phyloP scores from a whole-genome alignment of 2,329 filamentous ascomycete species.

The Exophiala spinifera region DNA sequence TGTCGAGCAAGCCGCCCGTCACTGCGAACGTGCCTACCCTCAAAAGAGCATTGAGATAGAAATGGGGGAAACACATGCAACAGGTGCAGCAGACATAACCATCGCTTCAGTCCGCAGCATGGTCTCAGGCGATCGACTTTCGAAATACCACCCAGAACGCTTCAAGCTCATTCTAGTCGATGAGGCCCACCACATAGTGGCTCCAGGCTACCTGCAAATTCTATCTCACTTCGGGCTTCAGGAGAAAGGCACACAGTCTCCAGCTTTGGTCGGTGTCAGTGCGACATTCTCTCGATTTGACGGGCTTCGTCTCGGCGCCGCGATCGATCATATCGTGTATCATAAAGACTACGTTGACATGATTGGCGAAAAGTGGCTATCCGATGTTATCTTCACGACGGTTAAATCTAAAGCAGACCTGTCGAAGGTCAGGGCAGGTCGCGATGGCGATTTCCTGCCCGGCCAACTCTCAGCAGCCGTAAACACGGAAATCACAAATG shows the following conservation, averaged over 20 bases:
- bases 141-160: constrained; percentile 71
- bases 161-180: constrained; percentile 95
- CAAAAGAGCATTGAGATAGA: constrained; percentile 81
- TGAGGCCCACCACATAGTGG: constrained; percentile 95
- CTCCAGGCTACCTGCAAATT: constrained; percentile 70
- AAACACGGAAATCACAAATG: constrained; percentile 77
- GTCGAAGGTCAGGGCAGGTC: constrained; percentile 61
- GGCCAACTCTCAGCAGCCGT: constrained; percentile 75
- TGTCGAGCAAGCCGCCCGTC: constrained; percentile 85
- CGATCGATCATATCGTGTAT: constrained; percentile 93
- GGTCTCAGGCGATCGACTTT: constrained; percentile 69
- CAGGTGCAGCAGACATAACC: constrained; percentile 84
- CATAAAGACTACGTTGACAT: constrained; percentile 80
- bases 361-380: constrained; percentile 88
- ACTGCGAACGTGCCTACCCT: constrained; percentile 79
- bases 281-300: constrained; percentile 79
- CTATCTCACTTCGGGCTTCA: constrained; percentile 76
- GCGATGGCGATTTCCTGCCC: constrained; percentile 74
- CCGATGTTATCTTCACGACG: constrained; percentile 90
- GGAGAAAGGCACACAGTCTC: constrained; percentile 48
- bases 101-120: constrained; percentile 88
- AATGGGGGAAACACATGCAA: constrained; percentile 76
- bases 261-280: constrained; percentile 82
- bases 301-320: constrained; percentile 74
- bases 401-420: constrained; percentile 81